Evolutionary conservation across 2,329 filamentous ascomycete species (phyloP).

Genomic region (Zymoseptoria ardabiliae): DNA sequence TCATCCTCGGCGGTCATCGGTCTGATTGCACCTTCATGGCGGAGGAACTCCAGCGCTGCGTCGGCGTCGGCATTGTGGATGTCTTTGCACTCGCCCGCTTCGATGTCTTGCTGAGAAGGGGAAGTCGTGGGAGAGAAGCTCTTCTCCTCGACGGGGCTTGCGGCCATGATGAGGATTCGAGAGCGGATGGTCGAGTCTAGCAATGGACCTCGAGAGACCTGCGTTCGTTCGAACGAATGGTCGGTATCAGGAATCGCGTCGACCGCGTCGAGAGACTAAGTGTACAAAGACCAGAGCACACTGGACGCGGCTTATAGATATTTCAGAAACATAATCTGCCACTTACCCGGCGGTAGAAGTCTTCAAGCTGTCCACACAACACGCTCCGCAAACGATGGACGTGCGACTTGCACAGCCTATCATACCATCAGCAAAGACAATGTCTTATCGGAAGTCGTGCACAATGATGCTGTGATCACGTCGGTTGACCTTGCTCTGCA

Average conservation of each 20-base stretch:
- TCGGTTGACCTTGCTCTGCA: not conserved
- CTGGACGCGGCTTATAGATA: not conserved
- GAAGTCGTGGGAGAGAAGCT: slow-evolving; percentile 12
- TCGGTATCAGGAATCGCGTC: not conserved
- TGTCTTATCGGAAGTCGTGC: not conserved
- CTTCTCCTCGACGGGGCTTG: slow-evolving; percentile 13
- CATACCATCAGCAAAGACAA: not conserved
- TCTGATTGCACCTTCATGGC: slow-evolving; percentile 20
- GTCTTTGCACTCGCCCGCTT: slow-evolving; percentile 23
- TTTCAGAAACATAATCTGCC: not conserved
- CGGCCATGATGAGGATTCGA: not conserved
- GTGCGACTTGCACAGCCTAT: not conserved
- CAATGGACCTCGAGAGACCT: not conserved
- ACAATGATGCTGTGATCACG: not conserved
- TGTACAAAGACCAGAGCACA: not conserved
- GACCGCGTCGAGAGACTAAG: not conserved
- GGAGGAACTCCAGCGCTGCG: slow-evolving; percentile 27
- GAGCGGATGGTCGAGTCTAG: not conserved
- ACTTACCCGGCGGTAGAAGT: not conserved
- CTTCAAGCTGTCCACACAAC: not conserved
- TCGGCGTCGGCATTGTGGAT: slow-evolving; percentile 21
- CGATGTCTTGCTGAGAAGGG: slow-evolving; percentile 6
- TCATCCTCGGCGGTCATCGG: slow-evolving; percentile 23
- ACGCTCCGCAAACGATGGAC: not conserved
- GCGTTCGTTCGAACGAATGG: not conserved